Evolutionary conservation across 768 basidiomycete species (phyloP), one percentile per base, ranked within the genome.

Genomic region (Trametes punicea): DNA sequence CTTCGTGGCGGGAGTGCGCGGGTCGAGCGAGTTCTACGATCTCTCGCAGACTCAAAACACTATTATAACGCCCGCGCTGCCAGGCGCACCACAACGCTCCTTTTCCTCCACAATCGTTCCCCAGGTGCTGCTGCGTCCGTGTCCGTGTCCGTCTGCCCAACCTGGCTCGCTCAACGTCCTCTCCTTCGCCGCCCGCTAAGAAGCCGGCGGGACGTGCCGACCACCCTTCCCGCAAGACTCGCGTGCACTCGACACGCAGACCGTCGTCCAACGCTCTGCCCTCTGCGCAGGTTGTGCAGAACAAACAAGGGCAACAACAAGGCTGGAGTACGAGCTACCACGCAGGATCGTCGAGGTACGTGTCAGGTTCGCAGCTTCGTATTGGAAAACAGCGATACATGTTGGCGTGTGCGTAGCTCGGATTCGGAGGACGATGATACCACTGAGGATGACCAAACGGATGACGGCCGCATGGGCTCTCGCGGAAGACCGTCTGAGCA

Each of bases 281-380:
- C 26, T 51, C 63, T 39, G 67, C 57, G 2, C 69, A 66, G 21
- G 57, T 68, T 26, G 60, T 62, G 36, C 69, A 72, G 55, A 70
- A 70, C 40, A 31, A 45, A n/a, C n/a, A 46, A 27, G 36, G 30
- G 26, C 42, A 54, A 36, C 47, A 36, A 56, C 65, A 83, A 62
- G 90, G 85, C 62, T 83, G 90, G 84, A 93, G 88, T 65, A 91
- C 90, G 11, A 92, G 90, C 62, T 93, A 93, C 71, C 87, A 90
- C 56, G 90, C 85, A 26, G 90, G 90, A 41, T 89, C 89, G 30
- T 91, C 89, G 9, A 83, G 87, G 88, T 87, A 64, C 59, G 80
- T 64, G 4, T 23, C 15, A 18, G 7, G 23, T 49, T 23, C 31
- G 20, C 23, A 7, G 15, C 20, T 18, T 21, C 29, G 23, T 9